Evolutionary conservation across 768 basidiomycete species (phyloP).

Genomic region (Amanita muscaria): DNA sequence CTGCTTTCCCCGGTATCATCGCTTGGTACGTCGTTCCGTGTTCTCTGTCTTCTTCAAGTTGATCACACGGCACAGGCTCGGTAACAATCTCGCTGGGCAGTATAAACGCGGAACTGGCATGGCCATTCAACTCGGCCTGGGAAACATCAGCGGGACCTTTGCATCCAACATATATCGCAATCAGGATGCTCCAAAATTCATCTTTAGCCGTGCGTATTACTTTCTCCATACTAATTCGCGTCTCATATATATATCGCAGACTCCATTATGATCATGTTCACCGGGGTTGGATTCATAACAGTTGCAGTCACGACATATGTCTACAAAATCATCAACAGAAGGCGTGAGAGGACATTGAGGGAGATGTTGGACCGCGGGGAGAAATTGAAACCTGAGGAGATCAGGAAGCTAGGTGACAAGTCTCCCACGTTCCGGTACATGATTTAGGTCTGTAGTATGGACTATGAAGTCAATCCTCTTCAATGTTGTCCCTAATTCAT

Average conservation of each 20-base stretch:
- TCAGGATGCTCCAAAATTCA: constrained; percentile 50
- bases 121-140: constrained; percentile 61
- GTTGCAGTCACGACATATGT: constrained; percentile 38
- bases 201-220: constrained; percentile 47
- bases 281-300: constrained; percentile 47
- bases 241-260: constrained; percentile 18
- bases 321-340: constrained; percentile 49
- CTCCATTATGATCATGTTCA: constrained; percentile 1
- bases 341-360: constrained; percentile 33
- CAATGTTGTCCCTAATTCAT: too few species aligned
- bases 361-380: constrained; percentile 22
- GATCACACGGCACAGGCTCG: constrained; percentile 36
- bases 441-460: too few species aligned
- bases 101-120: constrained; percentile 65
- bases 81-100: constrained; percentile 58
- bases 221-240: constrained; percentile 56
- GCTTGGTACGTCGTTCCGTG: constrained; percentile 40
- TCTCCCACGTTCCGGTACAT: constrained; percentile 59
- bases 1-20: constrained; percentile 49
- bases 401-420: constrained; percentile 44
- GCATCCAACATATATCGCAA: constrained; percentile 55
- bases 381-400: constrained; percentile 26
- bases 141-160: constrained; percentile 58
- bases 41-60: not conserved
- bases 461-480: too few species aligned